A percentile compares a stretch with the other conserved stretches of the same genome.
phyloP scores from a whole-genome alignment of 2,329 filamentous ascomycete genomes.

The Lachnellula hyalina region DNA sequence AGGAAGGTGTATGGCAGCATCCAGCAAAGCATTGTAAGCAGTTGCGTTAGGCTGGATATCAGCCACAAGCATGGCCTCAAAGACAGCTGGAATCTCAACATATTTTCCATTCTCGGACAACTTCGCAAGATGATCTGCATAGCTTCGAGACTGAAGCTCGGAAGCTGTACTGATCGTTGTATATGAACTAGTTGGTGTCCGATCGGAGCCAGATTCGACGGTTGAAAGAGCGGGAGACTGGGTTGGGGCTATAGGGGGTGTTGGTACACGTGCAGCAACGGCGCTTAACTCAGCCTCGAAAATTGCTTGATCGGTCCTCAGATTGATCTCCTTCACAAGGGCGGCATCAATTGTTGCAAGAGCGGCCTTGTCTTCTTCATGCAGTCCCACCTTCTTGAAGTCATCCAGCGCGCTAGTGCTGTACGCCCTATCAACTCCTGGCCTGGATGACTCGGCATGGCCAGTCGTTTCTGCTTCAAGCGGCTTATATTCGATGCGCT shows the following conservation, averaged over 20 bases:
- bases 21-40: constrained; percentile 88
- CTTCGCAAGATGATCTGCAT: constrained; percentile 72
- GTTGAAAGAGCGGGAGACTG: constrained; percentile 25
- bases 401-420: constrained; percentile 29
- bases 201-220: constrained; percentile 35
- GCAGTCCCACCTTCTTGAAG: constrained; percentile 29
- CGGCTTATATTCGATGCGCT: constrained; percentile 87
- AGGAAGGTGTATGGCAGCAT: constrained; percentile 78
- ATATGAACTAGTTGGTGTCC: constrained; percentile 48
- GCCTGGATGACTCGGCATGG: constrained; percentile 14
- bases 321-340: constrained; percentile 67
- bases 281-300: constrained; percentile 30
- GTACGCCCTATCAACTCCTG: constrained; percentile 24
- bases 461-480: constrained; percentile 20
- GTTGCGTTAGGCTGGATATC: constrained; percentile 74
- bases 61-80: constrained; percentile 82
- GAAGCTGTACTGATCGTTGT: constrained; percentile 46
- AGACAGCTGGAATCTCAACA: constrained; percentile 83
- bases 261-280: constrained; percentile 28
- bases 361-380: constrained; percentile 49
- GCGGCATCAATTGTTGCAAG: constrained; percentile 82
- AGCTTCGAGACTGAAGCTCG: constrained; percentile 61
- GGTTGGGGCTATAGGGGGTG: constrained; percentile 20
- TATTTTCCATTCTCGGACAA: constrained; percentile 69
- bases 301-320: constrained; percentile 40